A percentile compares a stretch with the other conserved stretches of the same genome.
These are phyloP conservation scores for Scleromitrula shiraiana DNA, from an alignment of 2,329 filamentous ascomycete genomes.

Conservation along the genomic window DNA sequence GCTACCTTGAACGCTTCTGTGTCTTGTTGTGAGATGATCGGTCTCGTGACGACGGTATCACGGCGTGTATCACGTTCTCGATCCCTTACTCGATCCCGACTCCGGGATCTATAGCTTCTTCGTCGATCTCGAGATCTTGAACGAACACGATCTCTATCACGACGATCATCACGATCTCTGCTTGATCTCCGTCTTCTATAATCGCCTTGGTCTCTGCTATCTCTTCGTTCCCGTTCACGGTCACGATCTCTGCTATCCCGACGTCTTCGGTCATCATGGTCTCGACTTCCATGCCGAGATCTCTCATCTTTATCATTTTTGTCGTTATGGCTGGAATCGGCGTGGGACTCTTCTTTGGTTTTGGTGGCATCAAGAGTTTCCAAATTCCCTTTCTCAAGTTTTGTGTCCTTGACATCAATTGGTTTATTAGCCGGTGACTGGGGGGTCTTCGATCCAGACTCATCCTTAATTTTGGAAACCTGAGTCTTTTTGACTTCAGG, in stretches of 20 bases:
- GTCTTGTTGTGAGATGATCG: constrained; percentile 7
- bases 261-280: constrained; percentile 11
- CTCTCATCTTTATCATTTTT: constrained; percentile 12
- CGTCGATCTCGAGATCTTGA: constrained; percentile 19
- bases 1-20: constrained; percentile 43
- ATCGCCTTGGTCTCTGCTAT: constrained; percentile 20
- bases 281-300: constrained; percentile 6
- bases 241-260: constrained; percentile 13
- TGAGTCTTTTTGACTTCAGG: constrained; percentile 23
- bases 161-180: constrained; percentile 28
- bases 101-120: constrained; percentile 20
- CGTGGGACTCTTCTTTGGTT: neutral
- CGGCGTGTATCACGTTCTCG: constrained; percentile 15
- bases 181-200: constrained; percentile 23
- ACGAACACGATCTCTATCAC: constrained; percentile 14
- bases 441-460: constrained; percentile 19
- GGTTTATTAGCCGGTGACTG: constrained; percentile 6
- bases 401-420: constrained; percentile 10
- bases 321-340: neutral
- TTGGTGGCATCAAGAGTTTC: constrained; percentile 2
- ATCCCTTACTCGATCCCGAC: constrained; percentile 19
- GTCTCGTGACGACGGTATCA: constrained; percentile 7
- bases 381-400: constrained; percentile 11
- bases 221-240: constrained; percentile 21
- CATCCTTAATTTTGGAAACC: constrained; percentile 13